Evolutionary conservation across 192 early-diverging fungal species (phyloP).

Genomic region (Backusella parvicylindrica): DNA sequence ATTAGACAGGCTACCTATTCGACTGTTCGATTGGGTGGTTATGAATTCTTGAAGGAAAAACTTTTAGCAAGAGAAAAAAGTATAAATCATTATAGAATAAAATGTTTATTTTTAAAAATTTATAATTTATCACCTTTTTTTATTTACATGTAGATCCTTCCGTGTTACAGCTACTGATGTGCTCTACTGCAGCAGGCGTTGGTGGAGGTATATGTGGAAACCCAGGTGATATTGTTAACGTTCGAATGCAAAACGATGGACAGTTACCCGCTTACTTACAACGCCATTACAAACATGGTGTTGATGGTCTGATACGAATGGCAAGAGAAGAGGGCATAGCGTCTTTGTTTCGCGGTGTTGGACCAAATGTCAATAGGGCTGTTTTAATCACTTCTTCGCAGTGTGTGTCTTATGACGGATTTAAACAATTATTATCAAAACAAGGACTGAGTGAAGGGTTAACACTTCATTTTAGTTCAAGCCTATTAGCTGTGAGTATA

Average conservation of each 20-base stretch:
- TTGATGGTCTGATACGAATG: conserved; percentile 74
- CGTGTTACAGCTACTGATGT: conserved; percentile 42
- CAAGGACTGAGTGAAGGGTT: conserved; percentile 62
- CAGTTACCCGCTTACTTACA: conserved; percentile 57
- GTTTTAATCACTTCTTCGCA: conserved; percentile 80
- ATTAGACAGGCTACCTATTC: conserved; percentile 80
- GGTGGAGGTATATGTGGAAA: conserved; percentile 71
- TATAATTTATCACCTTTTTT: background rate
- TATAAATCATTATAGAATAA: too few species aligned
- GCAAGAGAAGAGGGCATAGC: conserved; percentile 69
- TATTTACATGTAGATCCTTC: conserved; percentile 21
- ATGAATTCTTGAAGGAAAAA: conserved; percentile 65
- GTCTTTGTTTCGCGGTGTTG: conserved; percentile 85
- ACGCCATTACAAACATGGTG: conserved; percentile 72
- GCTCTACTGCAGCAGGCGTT: conserved; percentile 43
- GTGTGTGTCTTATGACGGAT: conserved; percentile 71
- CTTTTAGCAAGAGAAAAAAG: conserved; percentile 46
- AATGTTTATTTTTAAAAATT: background rate
- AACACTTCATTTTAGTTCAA: conserved; percentile 64
- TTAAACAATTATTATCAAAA: conserved; percentile 65
- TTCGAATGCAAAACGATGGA: conserved; percentile 81
- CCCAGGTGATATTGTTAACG: conserved; percentile 78
- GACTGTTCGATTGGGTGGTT: conserved; percentile 74
- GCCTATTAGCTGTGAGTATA: conserved; percentile 62
- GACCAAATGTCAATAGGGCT: conserved; percentile 87